Conservation (phyloP, 106 monocot genomes). For the Hemerocallis citrina region DNA sequence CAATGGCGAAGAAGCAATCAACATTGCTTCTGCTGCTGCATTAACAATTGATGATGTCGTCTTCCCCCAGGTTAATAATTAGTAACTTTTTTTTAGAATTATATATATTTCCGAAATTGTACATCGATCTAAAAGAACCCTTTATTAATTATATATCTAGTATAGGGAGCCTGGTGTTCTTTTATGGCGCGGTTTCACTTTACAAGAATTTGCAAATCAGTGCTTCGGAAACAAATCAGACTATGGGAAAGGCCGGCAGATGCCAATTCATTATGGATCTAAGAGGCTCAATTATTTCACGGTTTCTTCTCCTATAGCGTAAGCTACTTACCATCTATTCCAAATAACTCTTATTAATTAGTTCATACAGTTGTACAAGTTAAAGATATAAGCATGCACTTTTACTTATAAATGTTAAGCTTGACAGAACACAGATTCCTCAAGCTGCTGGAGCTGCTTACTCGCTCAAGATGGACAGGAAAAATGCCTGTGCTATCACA, state of each 20-base stretch:
- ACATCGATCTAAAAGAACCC: no score
- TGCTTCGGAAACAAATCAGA: conserved; percentile 71
- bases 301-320: conserved; percentile 86
- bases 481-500: conserved; percentile 62
- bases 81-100: no score
- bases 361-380: no score
- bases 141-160: conserved; percentile 26
- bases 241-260: conserved; percentile 88
- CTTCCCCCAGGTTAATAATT: conserved; percentile 71
- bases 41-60: conserved; percentile 77
- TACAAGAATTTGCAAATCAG: conserved; percentile 86
- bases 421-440: conserved; percentile 77
- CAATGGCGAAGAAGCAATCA: conserved; percentile 91
- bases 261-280: conserved; percentile 90
- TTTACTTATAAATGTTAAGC: neutral
- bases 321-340: conserved; percentile 8
- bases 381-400: no score
- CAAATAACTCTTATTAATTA: neutral
- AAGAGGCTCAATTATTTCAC: conserved; percentile 84
- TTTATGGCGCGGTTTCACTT: conserved; percentile 83
- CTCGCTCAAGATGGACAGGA: conserved; percentile 85
- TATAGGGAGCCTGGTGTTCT: conserved; percentile 87
- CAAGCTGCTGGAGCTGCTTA: conserved; percentile 91
- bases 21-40: conserved; percentile 95
- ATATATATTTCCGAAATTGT: no score